phyloP scores from a whole-genome alignment of 2,329 filamentous ascomycete genomes.

The Cladosporium sp. region DNA sequence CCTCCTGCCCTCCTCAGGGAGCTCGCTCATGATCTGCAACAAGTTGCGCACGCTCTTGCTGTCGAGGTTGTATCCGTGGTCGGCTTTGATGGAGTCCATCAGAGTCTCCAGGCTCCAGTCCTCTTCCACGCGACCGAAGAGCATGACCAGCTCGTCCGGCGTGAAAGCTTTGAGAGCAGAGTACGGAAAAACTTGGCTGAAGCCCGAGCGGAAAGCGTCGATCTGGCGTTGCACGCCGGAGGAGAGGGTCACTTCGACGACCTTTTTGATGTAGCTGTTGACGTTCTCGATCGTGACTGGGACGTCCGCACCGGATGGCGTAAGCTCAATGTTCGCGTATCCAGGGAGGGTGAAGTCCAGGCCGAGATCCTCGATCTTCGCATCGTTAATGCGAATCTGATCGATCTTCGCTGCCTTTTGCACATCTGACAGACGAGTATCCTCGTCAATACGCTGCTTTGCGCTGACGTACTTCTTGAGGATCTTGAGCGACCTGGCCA shows the following conservation, averaged over 20 bases:
- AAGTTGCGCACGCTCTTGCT: conserved; percentile 93
- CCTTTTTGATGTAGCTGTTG: conserved; percentile 79
- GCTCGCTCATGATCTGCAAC: conserved; percentile 89
- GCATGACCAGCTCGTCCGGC: conserved; percentile 86
- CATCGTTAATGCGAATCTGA: conserved; percentile 69
- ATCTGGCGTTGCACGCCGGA: conserved; percentile 82
- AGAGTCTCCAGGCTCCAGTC: conserved; percentile 98
- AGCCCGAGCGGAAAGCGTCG: conserved; percentile 84
- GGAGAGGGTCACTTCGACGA: conserved; percentile 89
- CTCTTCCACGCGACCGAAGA: conserved; percentile 89
- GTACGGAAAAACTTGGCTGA: conserved; percentile 95
- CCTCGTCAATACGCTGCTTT: conserved; percentile 77
- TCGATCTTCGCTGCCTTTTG: conserved; percentile 69
- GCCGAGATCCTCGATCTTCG: conserved; percentile 77
- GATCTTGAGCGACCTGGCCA: conserved; percentile 79
- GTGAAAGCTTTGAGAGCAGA: conserved; percentile 90
- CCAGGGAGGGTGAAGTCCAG: conserved; percentile 95
- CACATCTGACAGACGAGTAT: conserved; percentile 58
- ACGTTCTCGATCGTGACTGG: conserved; percentile 87
- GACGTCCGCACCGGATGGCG: conserved; percentile 68
- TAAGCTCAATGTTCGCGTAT: conserved; percentile 79
- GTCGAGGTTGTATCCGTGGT: conserved; percentile 98
- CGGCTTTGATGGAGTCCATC: conserved; percentile 97
- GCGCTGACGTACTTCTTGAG: conserved; percentile 82
- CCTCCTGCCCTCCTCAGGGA: conserved; percentile 68